Conservation (phyloP, 257 asterid genomes). For the Fraxinus pennsylvanica region DNA sequence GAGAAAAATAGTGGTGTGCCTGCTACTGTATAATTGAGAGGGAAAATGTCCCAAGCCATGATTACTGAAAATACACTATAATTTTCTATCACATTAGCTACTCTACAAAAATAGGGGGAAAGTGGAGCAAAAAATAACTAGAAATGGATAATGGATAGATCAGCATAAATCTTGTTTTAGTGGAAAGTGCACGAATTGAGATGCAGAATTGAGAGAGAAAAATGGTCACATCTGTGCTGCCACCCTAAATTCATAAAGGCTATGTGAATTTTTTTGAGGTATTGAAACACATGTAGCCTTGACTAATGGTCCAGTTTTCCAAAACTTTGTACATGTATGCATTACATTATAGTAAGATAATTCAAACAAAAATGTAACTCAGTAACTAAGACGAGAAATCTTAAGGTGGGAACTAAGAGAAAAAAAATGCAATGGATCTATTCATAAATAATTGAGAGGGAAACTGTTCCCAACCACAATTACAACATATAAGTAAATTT, state of each 20-base stretch:
- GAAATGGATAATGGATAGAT: neutral
- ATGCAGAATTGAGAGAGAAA: neutral
- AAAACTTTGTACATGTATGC: neutral
- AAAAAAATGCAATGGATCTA: neutral
- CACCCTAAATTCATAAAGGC: neutral
- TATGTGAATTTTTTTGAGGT: neutral
- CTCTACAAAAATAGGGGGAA: neutral
- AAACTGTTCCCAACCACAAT: neutral
- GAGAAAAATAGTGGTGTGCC: neutral
- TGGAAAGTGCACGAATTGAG: neutral
- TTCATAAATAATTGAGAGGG: neutral
- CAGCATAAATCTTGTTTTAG: neutral
- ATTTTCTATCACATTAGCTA: neutral
- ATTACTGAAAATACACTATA: neutral
- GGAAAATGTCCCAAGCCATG: neutral
- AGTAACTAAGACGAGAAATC: neutral
- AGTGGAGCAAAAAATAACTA: neutral
- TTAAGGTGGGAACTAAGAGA: neutral
- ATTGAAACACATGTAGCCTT: neutral
- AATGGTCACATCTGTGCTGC: neutral
- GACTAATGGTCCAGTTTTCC: neutral
- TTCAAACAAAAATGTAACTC: neutral
- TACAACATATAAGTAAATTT: neutral
- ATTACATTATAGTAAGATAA: neutral
- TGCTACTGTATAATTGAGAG: neutral